Base-by-base conservation (phyloP, 495 filamentous ascomycete genomes). In the Penicillium daleae region DNA sequence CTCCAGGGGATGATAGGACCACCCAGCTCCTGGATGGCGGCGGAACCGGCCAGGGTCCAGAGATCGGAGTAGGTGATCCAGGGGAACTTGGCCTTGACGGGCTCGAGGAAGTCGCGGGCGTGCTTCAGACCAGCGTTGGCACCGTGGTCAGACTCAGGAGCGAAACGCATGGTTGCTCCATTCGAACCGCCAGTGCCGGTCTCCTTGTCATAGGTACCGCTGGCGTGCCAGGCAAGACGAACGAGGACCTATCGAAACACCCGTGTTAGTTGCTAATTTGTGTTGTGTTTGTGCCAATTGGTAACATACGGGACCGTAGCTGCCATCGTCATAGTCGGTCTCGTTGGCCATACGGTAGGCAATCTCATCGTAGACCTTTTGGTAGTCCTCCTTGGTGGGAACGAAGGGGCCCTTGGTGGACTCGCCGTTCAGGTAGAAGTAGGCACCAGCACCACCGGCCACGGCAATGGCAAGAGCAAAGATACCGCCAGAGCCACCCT, bases 41-140 rank as follows among this genome's bases (percentile, higher is more conserved):
- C 84, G 66, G 96, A 85, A 71, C 92, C 95, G 62, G 78, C 89
- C 62, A 99, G 87, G 62, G 94, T 97, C 94, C 94, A 98, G 66
- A 99, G 87, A 73, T 99, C 94, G 26, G 92, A 93, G 85, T 97
- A 93, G 58, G 84, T 83, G 81, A 97, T 97, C 95, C 95, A 99
- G 51, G 93, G 91, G 86, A 92, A 91, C 77, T 94, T 86, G 57
- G 81, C 80, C 81, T 97, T 95, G 69, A 97, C 81, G 63, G 92
- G 90, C 78, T 96, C 91, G 27, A 97, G 82, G 85, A 97, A 96
- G 80, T 97, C 91, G 40, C 94, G 89, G 63, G 94, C 95, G 62
- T 84, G 78, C 76, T 90, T 89, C 68, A 99, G 83, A 66, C 95
- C 95, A 56, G 94, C 92, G 68, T 97, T 97, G 75, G 94, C 95